These are phyloP conservation scores for Aotearoamyces nothofagi DNA, from an alignment of 2,329 filamentous ascomycete genomes.

Conservation along the genomic window DNA sequence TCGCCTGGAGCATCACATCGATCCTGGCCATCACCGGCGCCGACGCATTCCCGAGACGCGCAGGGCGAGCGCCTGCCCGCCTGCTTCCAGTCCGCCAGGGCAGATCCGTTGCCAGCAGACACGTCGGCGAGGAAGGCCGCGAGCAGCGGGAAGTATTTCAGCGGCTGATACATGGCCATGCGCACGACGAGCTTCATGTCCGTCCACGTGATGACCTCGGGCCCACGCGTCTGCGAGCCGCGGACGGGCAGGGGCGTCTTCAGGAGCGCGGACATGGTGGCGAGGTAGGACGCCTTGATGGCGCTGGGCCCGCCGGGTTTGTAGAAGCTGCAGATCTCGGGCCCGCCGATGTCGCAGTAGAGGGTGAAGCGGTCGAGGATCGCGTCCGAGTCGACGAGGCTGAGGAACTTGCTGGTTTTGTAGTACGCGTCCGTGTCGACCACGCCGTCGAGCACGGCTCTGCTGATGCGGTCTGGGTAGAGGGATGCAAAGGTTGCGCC, in stretches of 20 bases:
- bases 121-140: constrained; percentile 9
- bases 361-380: constrained; percentile 13
- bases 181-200: constrained; percentile 12
- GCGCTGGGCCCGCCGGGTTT: no score
- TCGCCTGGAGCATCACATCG: no score
- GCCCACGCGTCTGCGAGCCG: constrained; percentile 4
- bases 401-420: constrained; percentile 23
- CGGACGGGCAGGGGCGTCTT: constrained; percentile 5
- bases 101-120: constrained; percentile 22
- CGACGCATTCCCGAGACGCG: no score
- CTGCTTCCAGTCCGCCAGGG: constrained; percentile 1
- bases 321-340: constrained; percentile 11
- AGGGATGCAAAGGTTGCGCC: constrained; percentile 25
- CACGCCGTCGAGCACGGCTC: constrained; percentile 19
- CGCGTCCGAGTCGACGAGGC: constrained; percentile 17
- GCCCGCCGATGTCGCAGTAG: constrained; percentile 18
- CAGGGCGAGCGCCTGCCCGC: no score
- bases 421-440: constrained; percentile 24
- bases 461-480: constrained; percentile 24
- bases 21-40: no score
- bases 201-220: constrained; percentile 13
- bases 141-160: constrained; percentile 8
- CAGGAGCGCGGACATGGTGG: constrained; percentile 3
- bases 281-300: constrained; percentile 6
- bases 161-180: constrained; percentile 9